A percentile compares a stretch with the other conserved stretches of the same genome.
Conservation (phyloP, 768 basidiomycete species). For the Leucocoprinus leucothites region DNA sequence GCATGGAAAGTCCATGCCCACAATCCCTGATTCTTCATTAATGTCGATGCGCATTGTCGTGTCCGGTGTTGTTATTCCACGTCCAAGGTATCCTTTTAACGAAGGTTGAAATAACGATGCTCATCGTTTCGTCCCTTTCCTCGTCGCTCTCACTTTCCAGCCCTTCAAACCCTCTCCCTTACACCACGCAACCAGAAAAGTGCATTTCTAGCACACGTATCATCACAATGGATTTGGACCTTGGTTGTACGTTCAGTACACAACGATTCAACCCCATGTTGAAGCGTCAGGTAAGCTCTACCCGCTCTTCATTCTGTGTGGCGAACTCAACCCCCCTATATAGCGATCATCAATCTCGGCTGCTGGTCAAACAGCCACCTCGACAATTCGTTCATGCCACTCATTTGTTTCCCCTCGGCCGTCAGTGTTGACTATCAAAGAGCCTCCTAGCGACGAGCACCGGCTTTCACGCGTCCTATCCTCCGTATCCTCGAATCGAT, state of each 20-base stretch:
- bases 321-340: not conserved
- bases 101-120: not conserved
- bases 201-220: not conserved
- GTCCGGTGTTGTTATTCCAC: not conserved
- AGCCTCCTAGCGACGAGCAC: not conserved
- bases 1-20: not conserved
- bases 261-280: conserved; percentile 3
- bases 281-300: not conserved
- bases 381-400: not conserved
- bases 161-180: not conserved
- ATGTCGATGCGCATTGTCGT: not conserved
- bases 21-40: not conserved
- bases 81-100: not conserved
- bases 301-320: not conserved
- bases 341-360: not conserved
- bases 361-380: not conserved
- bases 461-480: not conserved
- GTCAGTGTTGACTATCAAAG: not conserved
- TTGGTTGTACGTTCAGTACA: not conserved
- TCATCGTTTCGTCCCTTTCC: not conserved
- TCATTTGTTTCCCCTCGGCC: not conserved
- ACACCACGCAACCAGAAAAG: not conserved
- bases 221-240: not conserved
- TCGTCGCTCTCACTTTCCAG: not conserved
- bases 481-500: not conserved